Conservation (phyloP, 805 yeast genomes). For the Ascoidea rubescens region DNA sequence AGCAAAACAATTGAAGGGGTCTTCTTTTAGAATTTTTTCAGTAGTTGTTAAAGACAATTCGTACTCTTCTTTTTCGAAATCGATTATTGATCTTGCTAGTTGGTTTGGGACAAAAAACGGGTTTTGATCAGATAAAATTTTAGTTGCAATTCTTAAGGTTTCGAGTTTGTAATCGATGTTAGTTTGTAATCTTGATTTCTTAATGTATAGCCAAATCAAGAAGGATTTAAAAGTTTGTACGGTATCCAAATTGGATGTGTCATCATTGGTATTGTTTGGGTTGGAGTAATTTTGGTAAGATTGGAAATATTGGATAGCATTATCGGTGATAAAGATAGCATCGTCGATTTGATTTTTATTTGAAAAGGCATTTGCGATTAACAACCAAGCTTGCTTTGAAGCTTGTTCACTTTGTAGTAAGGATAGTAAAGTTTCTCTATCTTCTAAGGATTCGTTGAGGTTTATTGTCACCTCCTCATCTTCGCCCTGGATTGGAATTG, state of each 20-base stretch:
- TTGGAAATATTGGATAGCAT: conserved; percentile 33
- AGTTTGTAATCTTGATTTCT: conserved; percentile 20
- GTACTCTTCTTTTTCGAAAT: conserved; percentile 40
- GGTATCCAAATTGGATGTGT: conserved; percentile 11
- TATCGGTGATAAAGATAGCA: conserved; percentile 45
- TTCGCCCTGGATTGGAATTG: conserved; percentile 59
- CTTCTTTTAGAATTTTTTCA: conserved; percentile 31
- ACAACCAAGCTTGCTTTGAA: conserved; percentile 65
- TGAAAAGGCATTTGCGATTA: conserved; percentile 68
- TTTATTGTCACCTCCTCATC: conserved; percentile 81
- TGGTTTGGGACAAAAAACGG: conserved; percentile 33
- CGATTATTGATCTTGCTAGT: conserved; percentile 57
- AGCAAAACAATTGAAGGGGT: conserved; percentile 59
- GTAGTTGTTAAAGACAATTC: conserved; percentile 62
- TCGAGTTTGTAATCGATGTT: conserved; percentile 15
- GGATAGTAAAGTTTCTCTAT: conserved; percentile 65
- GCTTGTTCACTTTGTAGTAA: conserved; percentile 72
- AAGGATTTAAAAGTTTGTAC: conserved; percentile 42
- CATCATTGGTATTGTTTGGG: neutral
- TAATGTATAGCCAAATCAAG: conserved; percentile 62
- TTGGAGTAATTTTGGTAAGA: conserved; percentile 14
- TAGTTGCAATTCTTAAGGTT: conserved; percentile 26
- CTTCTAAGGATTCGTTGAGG: conserved; percentile 65
- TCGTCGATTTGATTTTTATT: conserved; percentile 40
- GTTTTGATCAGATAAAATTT: conserved; percentile 30